Base-by-base conservation (phyloP, 225 moss, liverwort and hornwort genomes). In the Thuidium tamariscinum region DNA sequence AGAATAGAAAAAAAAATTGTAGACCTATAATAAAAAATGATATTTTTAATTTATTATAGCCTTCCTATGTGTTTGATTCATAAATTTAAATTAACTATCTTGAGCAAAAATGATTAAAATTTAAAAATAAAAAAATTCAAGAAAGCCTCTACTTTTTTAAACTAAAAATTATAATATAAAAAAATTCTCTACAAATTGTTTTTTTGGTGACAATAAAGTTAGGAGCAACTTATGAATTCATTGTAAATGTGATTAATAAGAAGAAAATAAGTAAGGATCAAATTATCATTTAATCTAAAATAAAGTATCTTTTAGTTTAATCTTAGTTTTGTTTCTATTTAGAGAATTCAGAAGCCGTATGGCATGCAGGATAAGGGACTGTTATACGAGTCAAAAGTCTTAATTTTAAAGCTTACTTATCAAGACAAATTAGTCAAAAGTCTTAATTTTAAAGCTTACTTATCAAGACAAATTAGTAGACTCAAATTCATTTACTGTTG, bases 131-230 rank as follows among this genome's bases (percentile, higher is more conserved):
- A 59, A 36, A 8, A 8, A 1, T 49, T 48, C 32, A 49, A 20
- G 49, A 0, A 30, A 5, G 1, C 2, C 5, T 0, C 1, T 0
- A 8, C 2, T n/a, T n/a, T 34, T 34, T 48, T 48, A 4, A 32
- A 30, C 5, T 4, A 19, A 30, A 16, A 48, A 19, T 48, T 7
- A 32, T 12, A 7, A 12, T 4, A 32, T 30, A 2, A 9, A 8
- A 32, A 0, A 22, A 34, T 34, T 23, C 23, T 2, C 6, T 15
- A n/a, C 2, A n/a, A 34, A 6, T 76, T n/a, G 0, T 2, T 52
- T n/a, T 20, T 2, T 23, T 0, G 0, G 17, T 30, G 4, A 73
- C 13, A 49, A 74, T 1, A 20, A 34, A 32, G 0, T 0, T 34
- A 0, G 8, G 1, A 51, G 5, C 7, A 74, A 51, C 4, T 34